Conservation (phyloP, 352 stramenopile species). For the Achlya hypogyna region DNA sequence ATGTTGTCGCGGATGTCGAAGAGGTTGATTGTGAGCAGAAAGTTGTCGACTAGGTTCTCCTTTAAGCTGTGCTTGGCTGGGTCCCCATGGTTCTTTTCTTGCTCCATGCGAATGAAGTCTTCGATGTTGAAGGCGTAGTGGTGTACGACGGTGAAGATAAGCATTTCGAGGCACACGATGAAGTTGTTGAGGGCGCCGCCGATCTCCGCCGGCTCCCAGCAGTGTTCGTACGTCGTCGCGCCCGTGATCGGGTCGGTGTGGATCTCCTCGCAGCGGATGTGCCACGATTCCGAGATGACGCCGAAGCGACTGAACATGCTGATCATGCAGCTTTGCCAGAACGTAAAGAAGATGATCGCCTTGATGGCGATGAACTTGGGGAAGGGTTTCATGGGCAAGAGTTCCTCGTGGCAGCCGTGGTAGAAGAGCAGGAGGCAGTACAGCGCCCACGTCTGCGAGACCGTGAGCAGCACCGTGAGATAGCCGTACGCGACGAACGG, state of each 20-base stretch:
- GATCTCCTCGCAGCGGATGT: slow-evolving; percentile 2
- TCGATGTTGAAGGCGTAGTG: slow-evolving; percentile 39
- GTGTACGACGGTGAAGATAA: slow-evolving; percentile 42
- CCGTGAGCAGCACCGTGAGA: slow-evolving; percentile 26
- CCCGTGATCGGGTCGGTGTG: background rate
- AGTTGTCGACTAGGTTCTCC: no score
- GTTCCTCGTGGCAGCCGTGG: slow-evolving; percentile 29
- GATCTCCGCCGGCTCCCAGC: slow-evolving; percentile 22
- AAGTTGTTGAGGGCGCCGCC: slow-evolving; percentile 41
- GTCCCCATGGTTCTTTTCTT: slow-evolving; percentile 18
- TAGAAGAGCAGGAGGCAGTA: slow-evolving; percentile 58
- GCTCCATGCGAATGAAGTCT: slow-evolving; percentile 28
- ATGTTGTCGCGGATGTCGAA: no score
- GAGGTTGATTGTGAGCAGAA: no score
- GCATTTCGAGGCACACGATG: slow-evolving; percentile 55
- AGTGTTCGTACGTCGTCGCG: background rate
- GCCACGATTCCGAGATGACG: slow-evolving; percentile 21
- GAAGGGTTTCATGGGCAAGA: slow-evolving; percentile 37
- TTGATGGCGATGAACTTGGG: slow-evolving; percentile 55
- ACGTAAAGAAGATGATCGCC: slow-evolving; percentile 53
- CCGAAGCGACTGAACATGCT: slow-evolving; percentile 30
- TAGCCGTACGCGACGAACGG: slow-evolving; percentile 30
- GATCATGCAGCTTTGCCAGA: slow-evolving; percentile 43
- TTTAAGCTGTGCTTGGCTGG: no score
- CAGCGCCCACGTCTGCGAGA: slow-evolving; percentile 41